Base-by-base conservation (phyloP, 768 basidiomycete species). In the Sistotremastrum suecicum region DNA sequence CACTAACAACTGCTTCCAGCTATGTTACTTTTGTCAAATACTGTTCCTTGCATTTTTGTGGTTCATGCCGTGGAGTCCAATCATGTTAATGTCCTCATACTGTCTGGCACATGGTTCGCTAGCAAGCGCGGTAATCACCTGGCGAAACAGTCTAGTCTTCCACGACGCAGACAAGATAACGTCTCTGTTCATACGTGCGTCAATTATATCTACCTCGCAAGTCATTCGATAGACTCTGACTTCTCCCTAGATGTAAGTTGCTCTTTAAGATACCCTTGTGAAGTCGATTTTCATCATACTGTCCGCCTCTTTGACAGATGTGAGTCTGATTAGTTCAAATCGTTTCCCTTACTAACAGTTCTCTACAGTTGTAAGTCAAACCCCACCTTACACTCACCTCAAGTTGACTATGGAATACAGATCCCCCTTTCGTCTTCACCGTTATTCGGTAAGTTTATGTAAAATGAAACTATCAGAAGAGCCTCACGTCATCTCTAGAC, bases 71-170 rank as follows among this genome's bases (percentile, higher is more conserved):
- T 66, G 68, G 4, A 89, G 74, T 47, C 67, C 81, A 5, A 67
- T 75, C 2, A 70, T 98, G 11, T 97, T 94, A 63, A 75, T 88
- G 42, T 87, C 91, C 3, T 92, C 88, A 56, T 98, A 95, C 57
- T 86, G 87, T 52, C 72, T 98, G 29, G 85, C 89, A 0, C 82
- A 95, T 58, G 95, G 91, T 0, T 76, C 85, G 0, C 73, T 95
- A 33, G 92, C 88, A 0, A 88, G 85, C 43, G 92, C 94, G 0
- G 91, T 98, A 42, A 87, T 97, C 53, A 97, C 94, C 7, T 99
- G 95, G 95, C 74, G 95, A 50, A 99, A 99, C 57, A 92, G 88
- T 52, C 77, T 99, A 28, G 95, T 99, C 3, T 99, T 99, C 66
- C 95, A 99, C 56, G 91, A 94, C 56, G 73, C 78, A 46, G 95